phyloP scores from a whole-genome alignment of 2,329 filamentous ascomycete species.

The Tolypocladium album region DNA sequence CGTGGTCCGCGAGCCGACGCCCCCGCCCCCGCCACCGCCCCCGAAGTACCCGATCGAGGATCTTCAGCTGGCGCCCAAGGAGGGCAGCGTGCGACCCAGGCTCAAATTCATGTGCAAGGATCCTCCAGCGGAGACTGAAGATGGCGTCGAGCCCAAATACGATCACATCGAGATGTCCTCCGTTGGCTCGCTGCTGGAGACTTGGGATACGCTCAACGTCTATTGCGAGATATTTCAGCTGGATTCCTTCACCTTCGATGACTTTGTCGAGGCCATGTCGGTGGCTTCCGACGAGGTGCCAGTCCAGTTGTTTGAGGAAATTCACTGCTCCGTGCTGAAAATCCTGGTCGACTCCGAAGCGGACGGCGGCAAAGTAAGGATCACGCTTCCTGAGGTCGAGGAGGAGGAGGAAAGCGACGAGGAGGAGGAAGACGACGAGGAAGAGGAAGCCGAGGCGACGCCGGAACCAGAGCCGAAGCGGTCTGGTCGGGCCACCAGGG shows the following conservation, averaged over 20 bases:
- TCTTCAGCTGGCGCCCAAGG: constrained; percentile 63
- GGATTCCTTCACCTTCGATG: constrained; percentile 96
- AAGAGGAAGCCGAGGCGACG: constrained; percentile 39
- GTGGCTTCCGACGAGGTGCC: constrained; percentile 62
- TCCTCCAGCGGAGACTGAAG: constrained; percentile 35
- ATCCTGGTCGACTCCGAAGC: constrained; percentile 67
- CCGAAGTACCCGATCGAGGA: constrained; percentile 97
- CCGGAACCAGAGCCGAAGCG: constrained; percentile 64
- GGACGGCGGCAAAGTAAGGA: constrained; percentile 68
- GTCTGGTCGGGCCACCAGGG: constrained; percentile 64
- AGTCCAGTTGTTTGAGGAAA: constrained; percentile 79
- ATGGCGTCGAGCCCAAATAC: constrained; percentile 4
- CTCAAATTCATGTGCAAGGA: constrained; percentile 69
- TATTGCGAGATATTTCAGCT: constrained; percentile 90
- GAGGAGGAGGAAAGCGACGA: constrained; percentile 61
- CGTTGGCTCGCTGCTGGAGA: constrained; percentile 76
- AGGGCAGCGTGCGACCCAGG: constrained; percentile 56
- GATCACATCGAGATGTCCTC: constrained; percentile 67
- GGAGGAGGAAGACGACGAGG: constrained; percentile 48
- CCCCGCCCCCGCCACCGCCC: constrained; percentile 54
- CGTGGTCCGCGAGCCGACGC: constrained; percentile 23
- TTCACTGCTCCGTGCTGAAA: constrained; percentile 86
- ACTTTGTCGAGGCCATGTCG: constrained; percentile 81
- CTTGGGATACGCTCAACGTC: constrained; percentile 97
- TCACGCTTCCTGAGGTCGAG: constrained; percentile 65